Evolutionary conservation across 2,329 filamentous ascomycete species (phyloP).

Genomic region (Stemphylium lycopersici): DNA sequence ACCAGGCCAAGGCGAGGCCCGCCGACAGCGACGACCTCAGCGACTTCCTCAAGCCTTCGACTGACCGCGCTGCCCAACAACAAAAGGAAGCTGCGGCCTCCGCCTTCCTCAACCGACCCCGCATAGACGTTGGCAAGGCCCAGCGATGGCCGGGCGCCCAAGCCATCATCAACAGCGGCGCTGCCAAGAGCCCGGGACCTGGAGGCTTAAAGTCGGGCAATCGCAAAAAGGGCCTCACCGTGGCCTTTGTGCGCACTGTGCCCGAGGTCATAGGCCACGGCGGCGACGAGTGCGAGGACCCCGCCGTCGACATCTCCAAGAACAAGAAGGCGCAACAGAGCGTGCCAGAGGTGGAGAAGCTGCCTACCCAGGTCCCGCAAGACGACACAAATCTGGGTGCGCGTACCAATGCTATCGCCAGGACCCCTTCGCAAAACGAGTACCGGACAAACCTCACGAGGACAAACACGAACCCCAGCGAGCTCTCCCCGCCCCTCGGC

Average conservation of each 20-base stretch:
- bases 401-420: constrained; percentile 35
- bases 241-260: constrained; percentile 73
- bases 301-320: constrained; percentile 72
- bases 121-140: constrained; percentile 58
- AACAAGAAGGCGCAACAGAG: constrained; percentile 51
- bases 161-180: constrained; percentile 48
- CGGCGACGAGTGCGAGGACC: constrained; percentile 81
- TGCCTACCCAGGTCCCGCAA: constrained; percentile 29
- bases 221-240: constrained; percentile 69
- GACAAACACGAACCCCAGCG: constrained; percentile 42
- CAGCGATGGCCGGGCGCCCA: constrained; percentile 59
- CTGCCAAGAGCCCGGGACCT: constrained; percentile 44
- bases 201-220: constrained; percentile 48
- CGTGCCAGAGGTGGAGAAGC: constrained; percentile 21
- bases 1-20: constrained; percentile 34
- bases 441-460: constrained; percentile 42
- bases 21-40: constrained; percentile 54
- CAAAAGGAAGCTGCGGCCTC: constrained; percentile 36
- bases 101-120: constrained; percentile 45
- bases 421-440: constrained; percentile 34
- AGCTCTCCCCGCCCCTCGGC: constrained; percentile 45
- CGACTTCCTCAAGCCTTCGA: constrained; percentile 64
- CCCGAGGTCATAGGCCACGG: constrained; percentile 90
- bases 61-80: constrained; percentile 50
- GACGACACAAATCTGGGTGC: constrained; percentile 40